Evolutionary conservation across 192 early-diverging fungal genomes (phyloP).

Genomic region (Backusella parvicylindrica): DNA sequence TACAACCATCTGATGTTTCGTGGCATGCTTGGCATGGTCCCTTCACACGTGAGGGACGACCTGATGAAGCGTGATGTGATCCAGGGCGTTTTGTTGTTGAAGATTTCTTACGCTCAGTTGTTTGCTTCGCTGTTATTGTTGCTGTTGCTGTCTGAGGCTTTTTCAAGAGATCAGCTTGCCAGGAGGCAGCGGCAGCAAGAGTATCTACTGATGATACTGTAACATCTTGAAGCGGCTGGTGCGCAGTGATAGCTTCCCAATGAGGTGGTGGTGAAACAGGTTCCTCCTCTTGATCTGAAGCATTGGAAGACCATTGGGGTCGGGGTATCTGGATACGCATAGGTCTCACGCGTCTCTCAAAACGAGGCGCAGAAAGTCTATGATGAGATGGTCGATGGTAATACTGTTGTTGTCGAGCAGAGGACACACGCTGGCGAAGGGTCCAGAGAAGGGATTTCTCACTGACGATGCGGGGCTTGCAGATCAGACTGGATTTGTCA

Average conservation of each 20-base stretch:
- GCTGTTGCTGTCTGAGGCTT: background rate
- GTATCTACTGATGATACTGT: background rate
- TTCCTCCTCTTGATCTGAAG: background rate
- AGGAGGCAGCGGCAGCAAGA: background rate
- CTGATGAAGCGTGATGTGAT: slow-evolving; percentile 12
- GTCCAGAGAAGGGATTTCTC: slow-evolving; percentile 22
- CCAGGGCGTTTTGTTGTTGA: background rate
- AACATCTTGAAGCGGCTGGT: background rate
- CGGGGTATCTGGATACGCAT: slow-evolving; percentile 16
- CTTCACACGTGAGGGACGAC: slow-evolving; percentile 22
- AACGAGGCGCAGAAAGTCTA: slow-evolving; percentile 7
- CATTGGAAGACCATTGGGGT: background rate
- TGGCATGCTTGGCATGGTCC: slow-evolving; percentile 39
- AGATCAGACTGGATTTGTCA: background rate
- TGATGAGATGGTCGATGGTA: background rate
- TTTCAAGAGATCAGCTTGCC: background rate
- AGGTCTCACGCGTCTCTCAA: slow-evolving; percentile 10
- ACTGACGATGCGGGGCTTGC: slow-evolving; percentile 17
- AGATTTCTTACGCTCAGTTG: background rate
- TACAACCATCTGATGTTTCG: slow-evolving; percentile 35
- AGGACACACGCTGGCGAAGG: slow-evolving; percentile 17
- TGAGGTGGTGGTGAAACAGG: background rate
- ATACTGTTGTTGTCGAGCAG: background rate
- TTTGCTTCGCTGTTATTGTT: background rate
- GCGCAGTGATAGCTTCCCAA: background rate